A percentile compares a stretch with the other conserved stretches of the same genome.
Conservation (phyloP, 2,329 filamentous ascomycete genomes). For the Fusarium continuum region DNA sequence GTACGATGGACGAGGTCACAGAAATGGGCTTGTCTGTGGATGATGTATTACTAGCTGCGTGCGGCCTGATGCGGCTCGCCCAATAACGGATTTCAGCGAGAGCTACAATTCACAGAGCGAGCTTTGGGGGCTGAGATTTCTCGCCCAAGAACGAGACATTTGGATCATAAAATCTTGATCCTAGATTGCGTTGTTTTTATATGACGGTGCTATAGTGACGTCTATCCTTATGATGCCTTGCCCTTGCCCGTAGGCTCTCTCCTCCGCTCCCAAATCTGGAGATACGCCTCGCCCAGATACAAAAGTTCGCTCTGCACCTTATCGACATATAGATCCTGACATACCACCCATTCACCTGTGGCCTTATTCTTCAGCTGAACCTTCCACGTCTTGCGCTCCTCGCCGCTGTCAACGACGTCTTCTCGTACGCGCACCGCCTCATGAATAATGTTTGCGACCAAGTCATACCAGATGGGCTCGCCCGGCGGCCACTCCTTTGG, state of each 20-base stretch:
- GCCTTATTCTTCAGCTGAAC: constrained; percentile 86
- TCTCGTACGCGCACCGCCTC: constrained; percentile 81
- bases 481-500: constrained; percentile 73
- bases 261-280: constrained; percentile 95
- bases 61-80: constrained; percentile 21
- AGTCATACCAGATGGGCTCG: constrained; percentile 92
- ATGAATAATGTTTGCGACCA: constrained; percentile 93
- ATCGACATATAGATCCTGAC: constrained; percentile 94
- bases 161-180: constrained; percentile 14
- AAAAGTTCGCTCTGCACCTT: constrained; percentile 87
- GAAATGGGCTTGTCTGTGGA: constrained; percentile 8
- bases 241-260: constrained; percentile 59
- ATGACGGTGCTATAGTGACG: constrained; percentile 1
- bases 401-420: constrained; percentile 88
- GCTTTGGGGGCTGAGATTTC: constrained; percentile 25
- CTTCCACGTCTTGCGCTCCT: constrained; percentile 91
- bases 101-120: constrained; percentile 34
- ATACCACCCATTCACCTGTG: constrained; percentile 87
- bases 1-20: constrained; percentile 3
- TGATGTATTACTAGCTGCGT: constrained; percentile 37
- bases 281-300: constrained; percentile 91
- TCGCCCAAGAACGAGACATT: constrained; percentile 3
- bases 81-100: constrained; percentile 30
- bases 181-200: constrained; percentile 21
- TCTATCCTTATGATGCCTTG: constrained; percentile 31